Evolutionary conservation across 495 filamentous ascomycete genomes (phyloP), one percentile per base, ranked within the genome.

Genomic region (Aspergillus incahuasiensis): DNA sequence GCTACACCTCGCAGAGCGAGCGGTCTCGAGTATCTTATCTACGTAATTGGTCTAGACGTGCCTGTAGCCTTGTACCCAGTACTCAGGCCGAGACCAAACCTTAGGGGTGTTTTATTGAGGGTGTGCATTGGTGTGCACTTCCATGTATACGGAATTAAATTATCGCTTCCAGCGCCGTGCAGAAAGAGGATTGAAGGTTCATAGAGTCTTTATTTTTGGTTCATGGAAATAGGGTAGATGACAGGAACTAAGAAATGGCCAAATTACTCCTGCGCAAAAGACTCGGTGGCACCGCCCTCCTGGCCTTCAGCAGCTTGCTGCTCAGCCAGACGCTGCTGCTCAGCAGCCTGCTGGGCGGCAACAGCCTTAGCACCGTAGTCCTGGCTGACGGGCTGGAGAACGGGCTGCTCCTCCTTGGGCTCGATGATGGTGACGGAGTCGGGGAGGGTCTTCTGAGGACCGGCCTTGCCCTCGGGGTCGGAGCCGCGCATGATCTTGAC

Each of bases 401-500:
- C 87, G 67, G 86, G 86, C 63, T 89, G 82, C 84, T 98, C 94
- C 78, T 97, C 94, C 88, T 98, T 98, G 77, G 94, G 94, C 84
- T 97, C 95, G 77, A 97, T 96, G 80, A 98, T 90, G 70, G 91
- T 97, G 73, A 98, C 94, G 72, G 90, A 89, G 78, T 98, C 94
- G 61, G 94, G 94, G 55, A 98, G 87, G 63, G 91, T 87, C 83
- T 97, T 97, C 77, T 89, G 86, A 59, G 92, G 91, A 62, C 95
- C 95, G 68, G 88, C 82, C 86, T 98, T 98, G 84, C 92, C 92
- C 81, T 98, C 94, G 70, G 95, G 94, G 81, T 98, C 94, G 69
- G 88, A 94, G 70, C 95, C 95, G 75, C 94, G 94, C 94, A 98
- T 98, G 82, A 98, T 98, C 91, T 98, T 98, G 73, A 98, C 94